Evolutionary conservation across 2,329 filamentous ascomycete species (phyloP).

Genomic region (Colletotrichum trifolii): DNA sequence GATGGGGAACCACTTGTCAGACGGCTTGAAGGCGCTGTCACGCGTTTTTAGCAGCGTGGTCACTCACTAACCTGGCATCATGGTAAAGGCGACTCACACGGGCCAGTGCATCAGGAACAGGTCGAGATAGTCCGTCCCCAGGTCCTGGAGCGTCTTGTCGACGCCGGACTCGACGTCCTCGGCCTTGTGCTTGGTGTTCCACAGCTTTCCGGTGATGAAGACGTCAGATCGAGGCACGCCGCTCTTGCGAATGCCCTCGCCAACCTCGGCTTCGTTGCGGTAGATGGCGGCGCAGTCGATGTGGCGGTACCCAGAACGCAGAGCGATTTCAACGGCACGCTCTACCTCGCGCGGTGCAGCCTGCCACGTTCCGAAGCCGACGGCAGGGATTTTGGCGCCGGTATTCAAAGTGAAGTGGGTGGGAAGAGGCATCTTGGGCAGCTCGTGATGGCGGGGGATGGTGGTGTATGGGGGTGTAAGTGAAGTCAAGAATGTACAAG

Average conservation of each 20-base stretch:
- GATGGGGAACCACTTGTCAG: conserved; percentile 53
- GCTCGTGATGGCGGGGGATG: neutral
- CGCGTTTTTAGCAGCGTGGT: neutral
- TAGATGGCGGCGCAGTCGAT: conserved; percentile 62
- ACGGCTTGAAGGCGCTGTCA: conserved; percentile 62
- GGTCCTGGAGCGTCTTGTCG: conserved; percentile 59
- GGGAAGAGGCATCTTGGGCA: conserved; percentile 31
- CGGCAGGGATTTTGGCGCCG: conserved; percentile 38
- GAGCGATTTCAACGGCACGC: conserved; percentile 58
- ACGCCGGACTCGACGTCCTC: conserved; percentile 61
- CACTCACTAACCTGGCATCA: neutral
- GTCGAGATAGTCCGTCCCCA: conserved; percentile 64
- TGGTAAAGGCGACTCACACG: conserved; percentile 40
- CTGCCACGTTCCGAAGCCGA: conserved; percentile 41
- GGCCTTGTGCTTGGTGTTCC: conserved; percentile 65
- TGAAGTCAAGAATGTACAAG: neutral
- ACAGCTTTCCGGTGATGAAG: conserved; percentile 70
- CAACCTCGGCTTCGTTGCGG: conserved; percentile 56
- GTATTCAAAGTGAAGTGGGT: conserved; percentile 39
- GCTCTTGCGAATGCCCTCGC: conserved; percentile 53
- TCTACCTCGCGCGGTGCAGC: conserved; percentile 55
- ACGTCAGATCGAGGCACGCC: conserved; percentile 53
- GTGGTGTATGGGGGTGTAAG: conserved; percentile 5
- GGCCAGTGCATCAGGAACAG: conserved; percentile 64
- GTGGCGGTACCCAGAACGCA: conserved; percentile 56